Evolutionary conservation across 2,329 filamentous ascomycete genomes (phyloP), one percentile per base, ranked within the genome.

Genomic region (Corniculantispora saksenae): DNA sequence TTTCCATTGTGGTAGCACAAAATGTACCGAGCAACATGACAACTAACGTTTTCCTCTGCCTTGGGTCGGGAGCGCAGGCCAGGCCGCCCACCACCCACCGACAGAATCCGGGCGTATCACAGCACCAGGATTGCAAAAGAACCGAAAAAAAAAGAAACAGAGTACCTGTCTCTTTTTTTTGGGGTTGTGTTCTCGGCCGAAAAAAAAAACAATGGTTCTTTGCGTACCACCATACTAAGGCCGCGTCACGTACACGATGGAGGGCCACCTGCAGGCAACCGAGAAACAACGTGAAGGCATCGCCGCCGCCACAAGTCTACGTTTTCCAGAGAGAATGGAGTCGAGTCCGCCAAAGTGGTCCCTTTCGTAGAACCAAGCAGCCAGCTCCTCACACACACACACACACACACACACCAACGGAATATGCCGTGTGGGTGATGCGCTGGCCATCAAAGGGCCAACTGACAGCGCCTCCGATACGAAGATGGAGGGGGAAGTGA

Each of bases 41-140:
- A 63, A 48, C 51, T 56, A 63, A 63, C 53, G 29, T 54, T 32
- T 53, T 32, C n/a, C 43, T 43, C 54, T 56, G 35, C 29, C 17
- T 35, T 55, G 17, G 51, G 32, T 32, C 17, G 56, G 9, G 32
- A 23, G 19, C 43, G 21, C 35, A 43, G n/a, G 25, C n/a, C 43
- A 48, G 25, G 25, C 43, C 29, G 40, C 27, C 40, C 25, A 38
- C 38, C 55, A 29, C 47, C 38, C 58, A 40, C 47, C 47, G 19
- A 61, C 15, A 21, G 17, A 23, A 45, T 17, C 48, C 58, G 56
- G 56, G 43, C 43, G 56, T 35, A 32, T 59, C 54, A 23, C 38
- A 43, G 38, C 38, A 13, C 38, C 4, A 13, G 38, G 38, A 43
- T 43, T 15, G 17, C 38, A 43, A 13, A 7, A 43, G 38, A 7